phyloP scores from a whole-genome alignment of 208 protist species.

The Leishmania tropica region DNA sequence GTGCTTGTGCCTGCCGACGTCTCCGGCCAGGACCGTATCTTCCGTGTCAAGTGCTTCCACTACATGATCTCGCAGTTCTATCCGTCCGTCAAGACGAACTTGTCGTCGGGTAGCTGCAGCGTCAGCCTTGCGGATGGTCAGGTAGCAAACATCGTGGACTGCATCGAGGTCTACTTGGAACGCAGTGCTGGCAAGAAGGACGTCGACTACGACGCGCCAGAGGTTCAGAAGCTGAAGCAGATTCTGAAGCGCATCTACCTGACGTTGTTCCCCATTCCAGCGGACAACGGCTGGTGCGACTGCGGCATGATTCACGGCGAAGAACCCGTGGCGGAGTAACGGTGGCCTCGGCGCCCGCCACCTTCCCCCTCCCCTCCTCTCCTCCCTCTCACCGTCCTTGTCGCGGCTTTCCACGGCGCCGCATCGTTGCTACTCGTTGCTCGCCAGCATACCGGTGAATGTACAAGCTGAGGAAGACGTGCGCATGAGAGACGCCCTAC shows the following conservation, averaged over 20 bases:
- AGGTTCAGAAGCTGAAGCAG: slow-evolving; percentile 74
- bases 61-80: slow-evolving; percentile 93
- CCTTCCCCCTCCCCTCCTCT: neutral
- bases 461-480: neutral
- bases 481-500: neutral
- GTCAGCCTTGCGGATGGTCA: slow-evolving; percentile 77
- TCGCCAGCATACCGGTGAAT: neutral
- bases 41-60: slow-evolving; percentile 92
- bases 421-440: neutral
- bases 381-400: neutral
- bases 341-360: neutral
- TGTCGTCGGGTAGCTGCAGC: slow-evolving; percentile 65
- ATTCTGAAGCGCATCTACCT: slow-evolving; percentile 90
- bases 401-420: neutral
- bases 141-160: slow-evolving; percentile 70
- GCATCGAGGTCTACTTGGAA: slow-evolving; percentile 87
- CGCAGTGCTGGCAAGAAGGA: slow-evolving; percentile 44
- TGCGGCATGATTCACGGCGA: slow-evolving; percentile 87
- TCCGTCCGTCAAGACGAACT: slow-evolving; percentile 73
- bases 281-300: slow-evolving; percentile 90
- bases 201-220: slow-evolving; percentile 49
- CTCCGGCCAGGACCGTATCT: slow-evolving; percentile 78
- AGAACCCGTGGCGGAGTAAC: slow-evolving; percentile 46
- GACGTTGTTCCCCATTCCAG: slow-evolving; percentile 90
- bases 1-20: slow-evolving; percentile 82